Conservation (phyloP, 2,329 filamentous ascomycete genomes). For the Chrysoporthe cubensis region DNA sequence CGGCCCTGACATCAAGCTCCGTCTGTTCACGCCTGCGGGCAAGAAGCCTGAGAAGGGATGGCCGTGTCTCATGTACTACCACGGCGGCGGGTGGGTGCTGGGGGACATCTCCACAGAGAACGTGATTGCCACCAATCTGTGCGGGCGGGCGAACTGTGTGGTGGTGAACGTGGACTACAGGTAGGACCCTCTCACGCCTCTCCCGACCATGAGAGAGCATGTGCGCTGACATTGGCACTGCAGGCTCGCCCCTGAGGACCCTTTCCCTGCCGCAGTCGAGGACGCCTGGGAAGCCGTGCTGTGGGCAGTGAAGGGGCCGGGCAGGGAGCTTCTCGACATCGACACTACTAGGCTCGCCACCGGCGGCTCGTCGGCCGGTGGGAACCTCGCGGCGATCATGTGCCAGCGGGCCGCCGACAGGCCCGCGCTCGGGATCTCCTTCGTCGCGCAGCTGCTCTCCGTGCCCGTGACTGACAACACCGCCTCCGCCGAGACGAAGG, state of each 20-base stretch:
- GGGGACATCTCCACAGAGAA: conserved; percentile 63
- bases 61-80: conserved; percentile 60
- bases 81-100: conserved; percentile 63
- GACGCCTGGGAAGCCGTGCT: conserved; percentile 60
- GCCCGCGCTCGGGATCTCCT: conserved; percentile 34
- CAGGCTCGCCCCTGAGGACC: conserved; percentile 59
- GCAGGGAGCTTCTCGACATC: conserved; percentile 40
- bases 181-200: conserved; percentile 37
- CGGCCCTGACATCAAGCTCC: conserved; percentile 52
- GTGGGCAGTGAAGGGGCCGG: conserved; percentile 43
- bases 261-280: conserved; percentile 59
- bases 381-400: conserved; percentile 34
- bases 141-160: conserved; percentile 52
- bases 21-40: conserved; percentile 55
- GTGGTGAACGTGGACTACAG: conserved; percentile 61
- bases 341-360: conserved; percentile 39
- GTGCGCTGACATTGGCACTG: conserved; percentile 12
- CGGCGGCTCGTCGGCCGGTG: conserved; percentile 38
- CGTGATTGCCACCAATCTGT: conserved; percentile 58
- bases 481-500: conserved; percentile 47
- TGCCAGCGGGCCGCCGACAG: conserved; percentile 30
- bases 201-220: neutral
- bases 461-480: conserved; percentile 64
- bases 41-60: conserved; percentile 50
- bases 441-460: conserved; percentile 55